Conservation (phyloP, 805 yeast genomes). For the Isabelozyma gotoi region DNA sequence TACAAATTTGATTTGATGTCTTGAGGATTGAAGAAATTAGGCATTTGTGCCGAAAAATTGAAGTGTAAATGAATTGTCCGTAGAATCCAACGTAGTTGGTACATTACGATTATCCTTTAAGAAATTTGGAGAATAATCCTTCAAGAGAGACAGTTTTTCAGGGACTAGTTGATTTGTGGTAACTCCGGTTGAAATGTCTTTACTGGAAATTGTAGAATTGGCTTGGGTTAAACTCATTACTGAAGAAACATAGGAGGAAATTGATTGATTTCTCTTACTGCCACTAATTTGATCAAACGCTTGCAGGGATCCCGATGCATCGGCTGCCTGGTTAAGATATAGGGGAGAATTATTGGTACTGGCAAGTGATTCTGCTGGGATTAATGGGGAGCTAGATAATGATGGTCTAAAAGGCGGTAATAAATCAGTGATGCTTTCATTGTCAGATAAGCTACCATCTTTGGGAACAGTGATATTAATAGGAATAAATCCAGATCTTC, state of each 20-base stretch:
- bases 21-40: too few relatives aligned
- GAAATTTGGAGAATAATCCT: background rate
- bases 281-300: background rate
- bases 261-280: slow-evolving; percentile 9
- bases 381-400: background rate
- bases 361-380: background rate
- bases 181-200: too few relatives aligned
- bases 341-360: background rate
- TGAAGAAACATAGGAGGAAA: slow-evolving; percentile 16
- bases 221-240: slow-evolving; percentile 15
- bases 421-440: slow-evolving; percentile 1
- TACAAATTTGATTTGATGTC: too few relatives aligned
- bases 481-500: slow-evolving; percentile 8
- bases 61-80: background rate
- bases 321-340: background rate
- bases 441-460: too few relatives aligned
- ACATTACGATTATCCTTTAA: too few relatives aligned
- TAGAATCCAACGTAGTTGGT: background rate
- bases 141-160: background rate
- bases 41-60: too few relatives aligned
- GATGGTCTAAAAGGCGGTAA: slow-evolving; percentile 14
- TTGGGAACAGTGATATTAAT: slow-evolving; percentile 5
- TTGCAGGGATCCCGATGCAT: background rate
- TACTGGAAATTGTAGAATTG: background rate
- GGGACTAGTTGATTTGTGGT: too few relatives aligned